phyloP scores from a whole-genome alignment of 257 asterid genomes.

The Capsicum rhomboideum region DNA sequence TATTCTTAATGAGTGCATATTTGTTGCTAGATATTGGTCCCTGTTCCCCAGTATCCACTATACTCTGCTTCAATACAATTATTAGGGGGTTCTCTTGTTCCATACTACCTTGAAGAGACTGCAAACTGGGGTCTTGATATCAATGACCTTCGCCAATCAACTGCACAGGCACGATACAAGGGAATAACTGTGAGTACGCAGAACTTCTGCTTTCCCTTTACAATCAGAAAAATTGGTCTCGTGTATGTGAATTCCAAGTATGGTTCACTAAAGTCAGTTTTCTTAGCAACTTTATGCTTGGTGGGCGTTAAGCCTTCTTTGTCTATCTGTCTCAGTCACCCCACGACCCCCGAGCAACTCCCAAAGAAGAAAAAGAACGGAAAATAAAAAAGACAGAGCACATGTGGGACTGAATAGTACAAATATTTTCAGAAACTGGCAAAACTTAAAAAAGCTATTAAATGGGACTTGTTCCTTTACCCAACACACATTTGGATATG shows the following conservation, averaged over 20 bases:
- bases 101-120: conserved; percentile 94
- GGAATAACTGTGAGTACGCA: conserved; percentile 67
- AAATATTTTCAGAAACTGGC: background rate
- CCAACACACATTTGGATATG: background rate
- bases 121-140: conserved; percentile 97
- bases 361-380: background rate
- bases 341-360: background rate
- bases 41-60: conserved; percentile 98
- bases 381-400: background rate
- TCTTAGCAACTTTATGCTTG: background rate
- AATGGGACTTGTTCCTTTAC: background rate
- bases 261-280: background rate
- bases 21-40: conserved; percentile 66
- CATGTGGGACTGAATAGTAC: background rate
- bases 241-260: background rate
- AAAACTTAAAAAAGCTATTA: background rate
- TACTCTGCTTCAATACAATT: conserved; percentile 89
- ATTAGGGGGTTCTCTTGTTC: conserved; percentile 87
- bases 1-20: conserved; percentile 1
- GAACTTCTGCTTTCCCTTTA: background rate
- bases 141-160: conserved; percentile 72
- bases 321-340: background rate
- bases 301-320: background rate
- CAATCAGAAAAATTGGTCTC: background rate
- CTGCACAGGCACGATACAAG: conserved; percentile 75